Evolutionary conservation across 2,329 filamentous ascomycete species (phyloP).

Genomic region (Sarocladiaceae sp.): DNA sequence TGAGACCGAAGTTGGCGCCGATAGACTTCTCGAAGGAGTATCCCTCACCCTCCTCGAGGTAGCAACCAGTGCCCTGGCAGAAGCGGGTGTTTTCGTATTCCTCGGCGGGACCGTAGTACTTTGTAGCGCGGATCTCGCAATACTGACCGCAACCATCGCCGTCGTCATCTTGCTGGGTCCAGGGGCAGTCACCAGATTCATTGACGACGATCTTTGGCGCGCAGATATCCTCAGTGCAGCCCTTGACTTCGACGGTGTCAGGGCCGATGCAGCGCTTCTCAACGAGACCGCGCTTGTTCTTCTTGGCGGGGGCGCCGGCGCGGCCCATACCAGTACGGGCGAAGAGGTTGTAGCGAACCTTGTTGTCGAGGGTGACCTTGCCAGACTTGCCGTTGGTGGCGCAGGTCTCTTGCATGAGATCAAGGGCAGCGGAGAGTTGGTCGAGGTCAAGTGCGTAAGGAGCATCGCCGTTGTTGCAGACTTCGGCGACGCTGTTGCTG

Average conservation of each 20-base stretch:
- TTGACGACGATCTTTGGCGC: background rate
- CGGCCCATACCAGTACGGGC: background rate
- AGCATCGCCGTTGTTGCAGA: background rate
- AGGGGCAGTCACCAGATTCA: slow-evolving; percentile 1
- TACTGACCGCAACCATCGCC: slow-evolving; percentile 1
- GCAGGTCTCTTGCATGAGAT: background rate
- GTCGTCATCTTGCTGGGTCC: background rate
- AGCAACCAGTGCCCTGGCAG: background rate
- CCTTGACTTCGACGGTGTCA: background rate
- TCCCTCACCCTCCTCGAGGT: slow-evolving; percentile 2
- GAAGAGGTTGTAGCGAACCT: background rate
- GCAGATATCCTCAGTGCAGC: background rate
- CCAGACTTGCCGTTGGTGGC: slow-evolving; percentile 2
- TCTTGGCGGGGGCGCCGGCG: background rate
- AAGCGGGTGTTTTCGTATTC: slow-evolving; percentile 6
- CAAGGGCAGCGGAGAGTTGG: background rate
- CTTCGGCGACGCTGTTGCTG: background rate
- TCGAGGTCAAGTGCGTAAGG: background rate
- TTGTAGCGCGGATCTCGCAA: slow-evolving; percentile 2
- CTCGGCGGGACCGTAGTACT: slow-evolving; percentile 2
- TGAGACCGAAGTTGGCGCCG: background rate
- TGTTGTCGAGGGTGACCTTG: slow-evolving; percentile 4
- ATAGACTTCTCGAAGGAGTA: background rate
- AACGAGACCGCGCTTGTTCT: background rate
- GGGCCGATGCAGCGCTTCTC: slow-evolving; percentile 1